Conservation (phyloP, 2,329 filamentous ascomycete species). For the Fusarium bactridioides region DNA sequence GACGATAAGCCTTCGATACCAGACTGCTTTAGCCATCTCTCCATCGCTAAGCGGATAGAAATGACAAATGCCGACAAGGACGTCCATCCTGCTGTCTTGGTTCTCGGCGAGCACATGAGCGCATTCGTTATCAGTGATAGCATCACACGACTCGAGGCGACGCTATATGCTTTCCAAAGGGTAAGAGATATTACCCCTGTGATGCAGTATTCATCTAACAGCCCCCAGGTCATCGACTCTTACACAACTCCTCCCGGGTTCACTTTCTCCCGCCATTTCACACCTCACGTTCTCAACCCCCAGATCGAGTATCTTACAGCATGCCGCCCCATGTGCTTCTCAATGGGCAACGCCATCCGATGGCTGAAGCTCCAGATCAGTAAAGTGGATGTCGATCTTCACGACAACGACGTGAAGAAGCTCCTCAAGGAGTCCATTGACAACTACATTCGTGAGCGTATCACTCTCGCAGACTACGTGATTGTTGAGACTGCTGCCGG, state of each 20-base stretch:
- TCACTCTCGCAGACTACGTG: conserved; percentile 84
- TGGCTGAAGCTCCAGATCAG: conserved; percentile 94
- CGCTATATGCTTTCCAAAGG: conserved; percentile 87
- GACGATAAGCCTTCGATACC: conserved; percentile 68
- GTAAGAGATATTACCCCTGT: conserved; percentile 52
- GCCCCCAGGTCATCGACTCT: conserved; percentile 79
- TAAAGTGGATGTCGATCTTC: conserved; percentile 84
- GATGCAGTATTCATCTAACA: conserved; percentile 1
- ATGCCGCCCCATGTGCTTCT: conserved; percentile 94
- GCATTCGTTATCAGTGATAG: conserved; percentile 89
- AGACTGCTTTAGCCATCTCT: conserved; percentile 83
- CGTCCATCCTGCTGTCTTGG: conserved; percentile 86
- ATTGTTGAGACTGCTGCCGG: conserved; percentile 80
- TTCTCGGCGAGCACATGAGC: conserved; percentile 88
- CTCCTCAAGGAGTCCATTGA: conserved; percentile 83
- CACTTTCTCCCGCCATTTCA: conserved; percentile 89
- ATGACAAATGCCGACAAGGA: conserved; percentile 71
- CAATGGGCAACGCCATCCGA: conserved; percentile 95
- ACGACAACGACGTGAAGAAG: conserved; percentile 83
- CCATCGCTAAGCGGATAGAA: conserved; percentile 67
- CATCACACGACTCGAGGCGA: conserved; percentile 86
- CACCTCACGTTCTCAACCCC: conserved; percentile 87
- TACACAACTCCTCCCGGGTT: conserved; percentile 88
- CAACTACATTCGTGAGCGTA: conserved; percentile 87
- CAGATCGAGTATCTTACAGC: conserved; percentile 95